phyloP scores from a whole-genome alignment of 2,329 filamentous ascomycete genomes.

The Clarireedia sp. region DNA sequence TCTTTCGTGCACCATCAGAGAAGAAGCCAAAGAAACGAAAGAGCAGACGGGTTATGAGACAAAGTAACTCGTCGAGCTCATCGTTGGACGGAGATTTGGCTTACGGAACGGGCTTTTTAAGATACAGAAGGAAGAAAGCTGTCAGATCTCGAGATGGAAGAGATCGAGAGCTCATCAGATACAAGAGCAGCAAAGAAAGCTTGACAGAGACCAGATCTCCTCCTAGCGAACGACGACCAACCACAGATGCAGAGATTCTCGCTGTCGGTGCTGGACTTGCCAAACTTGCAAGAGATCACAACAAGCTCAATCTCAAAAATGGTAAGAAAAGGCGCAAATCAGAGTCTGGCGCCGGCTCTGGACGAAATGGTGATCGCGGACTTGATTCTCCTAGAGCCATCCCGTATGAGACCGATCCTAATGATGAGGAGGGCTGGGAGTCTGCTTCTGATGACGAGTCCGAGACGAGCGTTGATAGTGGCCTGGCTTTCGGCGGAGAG shows the following conservation, averaged over 20 bases:
- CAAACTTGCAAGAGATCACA: constrained; percentile 35
- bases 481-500: constrained; percentile 50
- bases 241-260: constrained; percentile 39
- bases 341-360: constrained; percentile 9
- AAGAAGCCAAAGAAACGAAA: constrained; percentile 18
- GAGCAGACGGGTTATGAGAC: not conserved
- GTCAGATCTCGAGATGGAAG: constrained; percentile 23
- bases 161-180: constrained; percentile 22
- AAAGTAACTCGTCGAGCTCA: constrained; percentile 55
- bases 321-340: constrained; percentile 12
- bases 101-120: constrained; percentile 52
- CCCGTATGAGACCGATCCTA: constrained; percentile 22
- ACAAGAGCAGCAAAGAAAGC: constrained; percentile 12
- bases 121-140: constrained; percentile 20
- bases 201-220: constrained; percentile 17
- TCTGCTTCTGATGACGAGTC: constrained; percentile 47
- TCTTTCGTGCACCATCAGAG: constrained; percentile 47
- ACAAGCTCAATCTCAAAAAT: constrained; percentile 30
- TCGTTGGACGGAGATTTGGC: constrained; percentile 62
- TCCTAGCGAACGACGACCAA: constrained; percentile 23
- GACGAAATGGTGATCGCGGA: constrained; percentile 20
- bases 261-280: constrained; percentile 40
- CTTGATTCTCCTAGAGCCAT: constrained; percentile 24
- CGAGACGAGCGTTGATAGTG: constrained; percentile 46
- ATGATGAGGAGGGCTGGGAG: constrained; percentile 50